Evolutionary conservation across 257 asterid genomes (phyloP), one percentile per base, ranked within the genome.

Genomic region (Primulina eburnea): DNA sequence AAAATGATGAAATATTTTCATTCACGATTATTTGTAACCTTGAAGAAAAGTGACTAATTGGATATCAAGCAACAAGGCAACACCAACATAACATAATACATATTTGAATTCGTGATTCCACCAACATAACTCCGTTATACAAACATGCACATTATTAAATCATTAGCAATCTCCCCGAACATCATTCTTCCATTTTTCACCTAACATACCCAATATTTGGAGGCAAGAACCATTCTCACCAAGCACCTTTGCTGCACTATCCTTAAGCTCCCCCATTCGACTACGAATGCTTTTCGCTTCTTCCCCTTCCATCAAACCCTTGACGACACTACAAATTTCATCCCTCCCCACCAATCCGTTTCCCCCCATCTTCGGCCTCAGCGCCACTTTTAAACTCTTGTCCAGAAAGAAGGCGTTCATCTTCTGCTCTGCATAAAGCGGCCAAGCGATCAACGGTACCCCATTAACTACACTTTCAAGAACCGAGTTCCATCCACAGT

Each of bases 381-480:
- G 7, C 6, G 89, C 96, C 38, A 87, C 87, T 70, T 67, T 75
- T 0, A 83, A 64, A 0, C 79, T 90, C 73, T 87, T 90, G 0
- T 60, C 33, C 5, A 92, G 28, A 72, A 88, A 67, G 24, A 85
- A 82, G 0, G 97, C 92, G 1, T 92, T 92, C 95, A 83, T 86
- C 64, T 60, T 75, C 47, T 92, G 98, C 32, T 92, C 98, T 0
- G 98, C 97, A 5, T 72, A 92, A 30, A 92, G 72, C 0, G 98
- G 98, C 98, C 98, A 92, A 0, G 85, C 92, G 6, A 90, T 82
- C 68, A 92, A 65, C 3, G 98, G 92, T 2, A 85, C 84, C 1
- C 97, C 94, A 2, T 85, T 76, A 0, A 72, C 88, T 12, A 88
- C 75, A 6, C 90, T 82, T 20, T 90, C 96, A 0, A 90, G 68